Evolutionary conservation across 1,284 basidiomycete species (phyloP).

Genomic region (Malassezia obtusa): DNA sequence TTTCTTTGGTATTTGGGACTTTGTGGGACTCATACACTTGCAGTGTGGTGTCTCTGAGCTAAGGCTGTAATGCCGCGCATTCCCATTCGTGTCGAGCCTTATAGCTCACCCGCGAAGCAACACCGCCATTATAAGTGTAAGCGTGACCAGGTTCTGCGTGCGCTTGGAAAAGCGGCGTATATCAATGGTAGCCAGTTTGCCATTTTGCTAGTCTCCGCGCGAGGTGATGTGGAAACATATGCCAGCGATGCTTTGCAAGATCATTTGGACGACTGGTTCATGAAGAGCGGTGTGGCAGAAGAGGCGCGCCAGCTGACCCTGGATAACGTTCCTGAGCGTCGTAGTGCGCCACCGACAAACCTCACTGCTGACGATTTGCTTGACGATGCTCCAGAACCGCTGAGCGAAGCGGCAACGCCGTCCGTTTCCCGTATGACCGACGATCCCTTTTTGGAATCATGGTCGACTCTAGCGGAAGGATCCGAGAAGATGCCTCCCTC

Average conservation of each 20-base stretch:
- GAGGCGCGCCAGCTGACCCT: slow-evolving; percentile 32
- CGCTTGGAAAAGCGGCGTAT: slow-evolving; percentile 50
- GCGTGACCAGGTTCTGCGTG: slow-evolving; percentile 53
- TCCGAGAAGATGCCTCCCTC: not conserved
- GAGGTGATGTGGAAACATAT: slow-evolving; percentile 54
- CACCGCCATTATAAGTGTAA: slow-evolving; percentile 55
- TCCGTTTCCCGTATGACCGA: not conserved
- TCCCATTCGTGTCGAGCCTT: slow-evolving; percentile 53
- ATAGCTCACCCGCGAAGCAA: slow-evolving; percentile 52
- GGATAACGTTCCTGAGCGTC: not conserved
- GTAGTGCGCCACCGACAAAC: not conserved
- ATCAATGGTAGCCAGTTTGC: slow-evolving; percentile 55
- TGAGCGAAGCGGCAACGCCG: not conserved
- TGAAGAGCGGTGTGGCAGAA: slow-evolving; percentile 33
- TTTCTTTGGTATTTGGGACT: not conserved
- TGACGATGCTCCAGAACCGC: not conserved
- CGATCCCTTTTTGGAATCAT: slow-evolving; percentile 14
- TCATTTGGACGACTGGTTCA: slow-evolving; percentile 39
- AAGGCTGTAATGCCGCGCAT: slow-evolving; percentile 51
- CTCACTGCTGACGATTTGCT: not conserved
- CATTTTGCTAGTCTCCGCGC: slow-evolving; percentile 53
- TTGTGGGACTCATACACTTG: not conserved
- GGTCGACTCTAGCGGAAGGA: not conserved
- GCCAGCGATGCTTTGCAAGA: slow-evolving; percentile 50
- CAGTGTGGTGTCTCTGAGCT: not conserved